Conservation (phyloP, 805 yeast species). For the Cyberlindnera mycetangii region DNA sequence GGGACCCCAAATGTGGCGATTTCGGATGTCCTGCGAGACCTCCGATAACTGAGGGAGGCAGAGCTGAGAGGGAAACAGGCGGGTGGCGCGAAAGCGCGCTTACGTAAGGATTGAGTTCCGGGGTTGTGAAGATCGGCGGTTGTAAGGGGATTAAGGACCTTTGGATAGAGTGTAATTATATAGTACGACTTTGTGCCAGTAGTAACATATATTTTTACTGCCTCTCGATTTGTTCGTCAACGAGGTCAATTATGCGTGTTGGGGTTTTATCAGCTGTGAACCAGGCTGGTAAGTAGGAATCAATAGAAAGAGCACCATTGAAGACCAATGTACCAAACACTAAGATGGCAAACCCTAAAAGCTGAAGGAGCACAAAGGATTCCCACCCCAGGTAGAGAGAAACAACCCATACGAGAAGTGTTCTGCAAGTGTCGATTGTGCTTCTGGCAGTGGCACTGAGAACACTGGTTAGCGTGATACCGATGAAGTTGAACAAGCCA, state of each 20-base stretch:
- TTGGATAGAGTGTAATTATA: background rate
- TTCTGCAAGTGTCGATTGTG: constrained; percentile 75
- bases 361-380: constrained; percentile 56
- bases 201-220: constrained; percentile 1
- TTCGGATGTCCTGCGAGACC: background rate
- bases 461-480: constrained; percentile 61
- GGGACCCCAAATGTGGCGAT: background rate
- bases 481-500: constrained; percentile 69
- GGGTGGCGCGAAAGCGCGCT: too few relatives aligned
- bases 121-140: background rate
- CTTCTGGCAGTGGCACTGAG: constrained; percentile 76
- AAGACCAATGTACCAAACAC: constrained; percentile 73
- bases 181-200: background rate
- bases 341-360: constrained; percentile 57
- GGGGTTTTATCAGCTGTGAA: constrained; percentile 34
- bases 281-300: constrained; percentile 46
- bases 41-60: constrained; percentile 6
- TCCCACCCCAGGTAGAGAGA: constrained; percentile 78
- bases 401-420: constrained; percentile 70
- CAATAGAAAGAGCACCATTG: constrained; percentile 64
- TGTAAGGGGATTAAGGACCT: too few relatives aligned
- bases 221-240: constrained; percentile 43
- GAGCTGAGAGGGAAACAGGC: background rate
- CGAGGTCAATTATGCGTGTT: constrained; percentile 31
- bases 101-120: background rate